These are phyloP conservation scores for Oldenlandia corymbosa DNA, from an alignment of 257 asterid species.

Conservation along the genomic window DNA sequence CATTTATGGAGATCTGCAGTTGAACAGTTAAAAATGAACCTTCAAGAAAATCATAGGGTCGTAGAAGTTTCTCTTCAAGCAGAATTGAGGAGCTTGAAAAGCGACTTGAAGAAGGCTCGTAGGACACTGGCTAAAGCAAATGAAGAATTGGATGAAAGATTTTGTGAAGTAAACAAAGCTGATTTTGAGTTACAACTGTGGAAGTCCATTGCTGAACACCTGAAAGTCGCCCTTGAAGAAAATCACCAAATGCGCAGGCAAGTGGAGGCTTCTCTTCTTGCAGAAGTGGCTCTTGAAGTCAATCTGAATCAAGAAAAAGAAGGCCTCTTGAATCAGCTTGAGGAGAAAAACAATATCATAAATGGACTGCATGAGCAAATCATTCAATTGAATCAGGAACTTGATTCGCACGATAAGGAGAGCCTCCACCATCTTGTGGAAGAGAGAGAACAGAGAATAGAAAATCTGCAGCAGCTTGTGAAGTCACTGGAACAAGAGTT, in stretches of 20 bases:
- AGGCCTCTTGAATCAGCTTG: slow-evolving; percentile 33
- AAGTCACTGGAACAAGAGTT: slow-evolving; percentile 66
- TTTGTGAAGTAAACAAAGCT: slow-evolving; percentile 53
- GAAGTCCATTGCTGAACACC: slow-evolving; percentile 64
- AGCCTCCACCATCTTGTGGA: slow-evolving; percentile 52
- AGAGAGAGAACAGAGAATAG: slow-evolving; percentile 60
- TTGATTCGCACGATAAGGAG: slow-evolving; percentile 28
- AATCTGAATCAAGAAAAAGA: slow-evolving; percentile 62
- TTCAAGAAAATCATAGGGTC: slow-evolving; percentile 49
- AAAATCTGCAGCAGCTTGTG: slow-evolving; percentile 65
- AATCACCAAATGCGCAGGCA: slow-evolving; percentile 54
- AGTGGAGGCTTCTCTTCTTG: slow-evolving; percentile 82
- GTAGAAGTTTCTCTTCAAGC: slow-evolving; percentile 67
- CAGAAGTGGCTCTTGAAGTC: slow-evolving; percentile 55
- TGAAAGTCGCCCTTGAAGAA: slow-evolving; percentile 52
- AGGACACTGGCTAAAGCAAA: slow-evolving; percentile 61
- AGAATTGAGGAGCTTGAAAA: slow-evolving; percentile 43
- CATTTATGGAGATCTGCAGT: slow-evolving; percentile 66
- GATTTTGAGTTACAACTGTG: slow-evolving; percentile 74
- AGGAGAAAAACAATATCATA: slow-evolving; percentile 46
- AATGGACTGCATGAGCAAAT: slow-evolving; percentile 50
- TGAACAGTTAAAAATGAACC: slow-evolving; percentile 48
- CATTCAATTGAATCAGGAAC: slow-evolving; percentile 24
- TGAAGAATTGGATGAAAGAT: slow-evolving; percentile 56
- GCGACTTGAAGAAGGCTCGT: slow-evolving; percentile 41